Conservation (phyloP, 2,329 filamentous ascomycete genomes). For the Epichloe brachyelytri region DNA sequence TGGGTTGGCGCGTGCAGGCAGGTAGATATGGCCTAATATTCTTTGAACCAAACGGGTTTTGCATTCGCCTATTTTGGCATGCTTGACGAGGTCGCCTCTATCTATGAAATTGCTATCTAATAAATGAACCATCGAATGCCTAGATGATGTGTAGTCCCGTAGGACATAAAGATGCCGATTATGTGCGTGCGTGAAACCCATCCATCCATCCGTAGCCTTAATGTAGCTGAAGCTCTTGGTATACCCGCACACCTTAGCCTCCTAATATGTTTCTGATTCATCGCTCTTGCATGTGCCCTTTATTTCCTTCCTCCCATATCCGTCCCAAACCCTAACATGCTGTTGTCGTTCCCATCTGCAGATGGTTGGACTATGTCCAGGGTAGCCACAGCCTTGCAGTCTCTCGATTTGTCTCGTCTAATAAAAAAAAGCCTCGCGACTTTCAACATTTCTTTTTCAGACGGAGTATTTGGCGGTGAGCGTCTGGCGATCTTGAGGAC, state of each 20-base stretch:
- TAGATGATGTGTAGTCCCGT: conserved; percentile 1
- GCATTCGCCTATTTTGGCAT: not conserved
- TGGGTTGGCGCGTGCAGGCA: not conserved
- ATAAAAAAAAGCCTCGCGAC: no score
- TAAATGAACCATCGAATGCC: conserved; percentile 1
- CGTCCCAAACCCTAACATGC: not conserved
- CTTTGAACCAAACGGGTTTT: not conserved
- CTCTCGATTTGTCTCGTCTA: not conserved
- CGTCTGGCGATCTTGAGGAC: conserved; percentile 34
- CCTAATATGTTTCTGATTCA: not conserved
- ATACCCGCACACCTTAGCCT: conserved; percentile 3
- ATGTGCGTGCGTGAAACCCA: not conserved
- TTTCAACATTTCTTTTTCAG: conserved; percentile 10
- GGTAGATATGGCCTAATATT: not conserved
- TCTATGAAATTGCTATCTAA: conserved; percentile 5
- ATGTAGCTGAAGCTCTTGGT: not conserved
- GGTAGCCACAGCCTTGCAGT: not conserved
- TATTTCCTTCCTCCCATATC: not conserved
- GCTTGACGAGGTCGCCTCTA: conserved; percentile 3
- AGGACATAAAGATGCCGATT: not conserved
- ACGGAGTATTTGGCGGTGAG: conserved; percentile 36
- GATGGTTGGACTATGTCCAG: not conserved
- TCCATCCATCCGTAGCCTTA: not conserved
- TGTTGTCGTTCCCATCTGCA: not conserved
- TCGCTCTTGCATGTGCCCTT: not conserved